Percentiles rank a stretch among this genome's conserved stretches.
Evolutionary conservation across 148 eudicot genomes (phyloP).

Genomic region (Oxyria digyna): DNA sequence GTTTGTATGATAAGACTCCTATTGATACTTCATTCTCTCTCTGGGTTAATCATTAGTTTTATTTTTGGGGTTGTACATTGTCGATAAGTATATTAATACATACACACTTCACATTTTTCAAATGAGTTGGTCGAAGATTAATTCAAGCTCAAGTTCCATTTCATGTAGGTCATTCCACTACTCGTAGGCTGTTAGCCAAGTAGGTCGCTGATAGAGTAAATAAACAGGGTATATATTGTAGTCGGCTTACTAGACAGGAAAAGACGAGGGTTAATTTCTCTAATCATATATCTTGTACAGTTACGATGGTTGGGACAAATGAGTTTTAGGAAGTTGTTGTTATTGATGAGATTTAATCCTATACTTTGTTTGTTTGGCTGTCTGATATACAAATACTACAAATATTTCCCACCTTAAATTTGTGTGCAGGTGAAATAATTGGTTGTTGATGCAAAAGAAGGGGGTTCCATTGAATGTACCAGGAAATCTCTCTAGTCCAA

Average conservation of each 20-base stretch:
- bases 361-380: background rate
- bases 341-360: conserved; percentile 74
- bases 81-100: no score
- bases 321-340: conserved; percentile 86
- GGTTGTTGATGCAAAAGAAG: conserved; percentile 73
- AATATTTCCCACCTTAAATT: background rate
- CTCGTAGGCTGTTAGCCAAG: conserved; percentile 93
- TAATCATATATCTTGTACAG: conserved; percentile 85
- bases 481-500: conserved; percentile 60
- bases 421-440: conserved; percentile 69
- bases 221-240: conserved; percentile 75
- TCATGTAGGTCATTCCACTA: no score
- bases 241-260: conserved; percentile 85
- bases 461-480: conserved; percentile 52
- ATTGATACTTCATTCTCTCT: no score
- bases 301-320: conserved; percentile 87
- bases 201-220: conserved; percentile 92
- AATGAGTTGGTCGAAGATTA: no score
- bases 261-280: conserved; percentile 74
- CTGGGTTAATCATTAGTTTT: no score
- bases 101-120: no score
- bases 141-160: no score
- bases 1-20: no score
- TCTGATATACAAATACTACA: background rate
- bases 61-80: no score